phyloP scores from a whole-genome alignment of 768 basidiomycete genomes.

The Naganishia randhawae region DNA sequence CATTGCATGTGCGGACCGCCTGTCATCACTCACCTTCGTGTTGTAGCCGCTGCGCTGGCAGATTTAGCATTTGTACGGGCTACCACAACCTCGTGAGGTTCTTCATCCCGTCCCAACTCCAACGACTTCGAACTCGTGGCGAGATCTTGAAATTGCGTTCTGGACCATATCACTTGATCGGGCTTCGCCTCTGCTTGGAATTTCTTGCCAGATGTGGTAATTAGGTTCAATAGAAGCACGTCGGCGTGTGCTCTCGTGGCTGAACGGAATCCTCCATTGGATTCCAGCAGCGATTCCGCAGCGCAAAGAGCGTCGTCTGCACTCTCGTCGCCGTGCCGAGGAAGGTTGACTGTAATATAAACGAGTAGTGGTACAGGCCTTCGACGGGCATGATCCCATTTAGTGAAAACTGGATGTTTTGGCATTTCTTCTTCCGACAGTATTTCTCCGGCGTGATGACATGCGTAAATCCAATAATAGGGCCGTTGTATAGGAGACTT shows the following conservation, averaged over 20 bases:
- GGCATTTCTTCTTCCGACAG: background rate
- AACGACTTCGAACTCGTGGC: background rate
- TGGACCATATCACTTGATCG: conserved; percentile 22
- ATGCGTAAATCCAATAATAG: conserved; percentile 23
- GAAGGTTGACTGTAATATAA: conserved; percentile 20
- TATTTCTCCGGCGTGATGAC: conserved; percentile 3
- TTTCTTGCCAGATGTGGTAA: background rate
- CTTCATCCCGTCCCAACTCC: conserved; percentile 12
- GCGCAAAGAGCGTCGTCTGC: background rate
- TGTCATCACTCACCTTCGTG: background rate
- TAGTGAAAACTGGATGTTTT: conserved; percentile 1
- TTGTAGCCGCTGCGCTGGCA: background rate
- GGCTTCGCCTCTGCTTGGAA: conserved; percentile 11
- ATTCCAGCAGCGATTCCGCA: background rate
- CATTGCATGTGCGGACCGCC: background rate
- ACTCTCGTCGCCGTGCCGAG: conserved; percentile 2
- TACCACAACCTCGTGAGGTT: conserved; percentile 12
- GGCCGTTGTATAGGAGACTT: conserved; percentile 10
- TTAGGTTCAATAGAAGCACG: conserved; percentile 20
- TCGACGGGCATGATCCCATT: background rate
- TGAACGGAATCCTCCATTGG: conserved; percentile 9
- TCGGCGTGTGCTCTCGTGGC: conserved; percentile 6
- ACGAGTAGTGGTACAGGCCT: conserved; percentile 7
- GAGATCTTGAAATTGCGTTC: background rate
- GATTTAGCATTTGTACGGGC: conserved; percentile 14